Base-by-base conservation (phyloP, 257 asterid genomes). In the Forsythia suspensa region DNA sequence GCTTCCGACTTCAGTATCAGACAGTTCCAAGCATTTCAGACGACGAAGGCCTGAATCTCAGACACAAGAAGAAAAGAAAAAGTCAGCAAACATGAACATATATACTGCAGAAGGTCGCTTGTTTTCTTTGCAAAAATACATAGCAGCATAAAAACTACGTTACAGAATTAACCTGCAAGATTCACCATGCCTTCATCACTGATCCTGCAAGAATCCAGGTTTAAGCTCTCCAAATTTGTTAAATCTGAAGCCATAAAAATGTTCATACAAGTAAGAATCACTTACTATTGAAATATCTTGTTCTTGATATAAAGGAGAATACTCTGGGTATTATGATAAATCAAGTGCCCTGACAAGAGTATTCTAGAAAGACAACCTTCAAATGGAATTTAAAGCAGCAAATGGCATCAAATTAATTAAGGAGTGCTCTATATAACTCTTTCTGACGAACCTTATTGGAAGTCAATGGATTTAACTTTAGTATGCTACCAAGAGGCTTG, bases 1-100 rank as follows among this genome's bases (percentile, higher is more conserved):
- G 87, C 91, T 94, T 75, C 99, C 98, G 48, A 94, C 97, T 79
- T 94, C 97, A 48, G 98, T 96, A 83, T 96, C 99, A 68, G 98
- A 94, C 82, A 96, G 79, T 89, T 90, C 98, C 85, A 96, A 87
- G 83, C 80, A 88, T 85, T 90, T 96, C 85, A 96, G 87, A 81
- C 86, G 82, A 77, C 81, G 83, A 73, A 96, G 89, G 73, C 95
- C 99, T 94, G 89, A 69, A 65, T 42, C 69, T 80, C 78, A 79
- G 57, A 81, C 55, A 77, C 75, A 73, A 68, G 63, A 86, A 24
- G 24, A 70, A 29, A 68, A 20, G 38, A 29, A 63, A 36, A 77
- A 46, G 24, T 24, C 44, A 18, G 63, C 43, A 36, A 67, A 29
- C 70, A 29, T 24, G 18, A 24, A 51, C 59, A 51, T n/a, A n/a